Evolutionary conservation across 169 alveolate species (phyloP), one percentile per base, ranked within the genome.

Genomic region (Cystoisospora suis): DNA sequence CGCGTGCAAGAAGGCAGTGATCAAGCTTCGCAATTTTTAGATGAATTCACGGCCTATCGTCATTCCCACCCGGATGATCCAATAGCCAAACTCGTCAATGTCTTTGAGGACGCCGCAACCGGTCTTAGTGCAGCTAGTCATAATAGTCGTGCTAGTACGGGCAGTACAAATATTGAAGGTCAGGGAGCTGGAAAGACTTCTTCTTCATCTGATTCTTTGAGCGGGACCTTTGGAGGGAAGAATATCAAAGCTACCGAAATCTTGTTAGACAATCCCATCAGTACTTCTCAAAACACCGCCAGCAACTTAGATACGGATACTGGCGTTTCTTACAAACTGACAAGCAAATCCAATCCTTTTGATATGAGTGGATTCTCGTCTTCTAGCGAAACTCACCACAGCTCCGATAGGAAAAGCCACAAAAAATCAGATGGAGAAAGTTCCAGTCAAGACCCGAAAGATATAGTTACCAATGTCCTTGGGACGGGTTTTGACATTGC

Each of bases 1-100:
- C 83, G 83, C 20, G 83, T 72, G 38, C 83, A 72, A 34, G 56
- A 72, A 27, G 83, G 83, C 9, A 72, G 83, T 36, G 83, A 38
- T n/a, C 83, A 72, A 36, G 83, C 83, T 40, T 38, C 83, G 34
- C 83, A 72, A 56, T 40, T 72, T 17, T 4, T 72, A 29, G 53
- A 72, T 4, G 83, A 38, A 34, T 38, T 72, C 47, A 38, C 83
- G 0, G 83, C 83, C 1, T 72, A 72, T 53, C 36, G 83, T 15
- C 58, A 34, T 36, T 4, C 47, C 38, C 15, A 72, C 53, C 83
- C 83, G 27, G 83, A 72, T 38, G 83, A 34, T 38, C 83, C 83
- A n/a, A 4, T 72, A 20, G 46, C 83, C 36, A 72, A 72, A 17
- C 83, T 72, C 12, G 46, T 72, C 58, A 72, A 34, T 9, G 53